Conservation (phyloP, 805 yeast species). For the Candida cerambycidarum region DNA sequence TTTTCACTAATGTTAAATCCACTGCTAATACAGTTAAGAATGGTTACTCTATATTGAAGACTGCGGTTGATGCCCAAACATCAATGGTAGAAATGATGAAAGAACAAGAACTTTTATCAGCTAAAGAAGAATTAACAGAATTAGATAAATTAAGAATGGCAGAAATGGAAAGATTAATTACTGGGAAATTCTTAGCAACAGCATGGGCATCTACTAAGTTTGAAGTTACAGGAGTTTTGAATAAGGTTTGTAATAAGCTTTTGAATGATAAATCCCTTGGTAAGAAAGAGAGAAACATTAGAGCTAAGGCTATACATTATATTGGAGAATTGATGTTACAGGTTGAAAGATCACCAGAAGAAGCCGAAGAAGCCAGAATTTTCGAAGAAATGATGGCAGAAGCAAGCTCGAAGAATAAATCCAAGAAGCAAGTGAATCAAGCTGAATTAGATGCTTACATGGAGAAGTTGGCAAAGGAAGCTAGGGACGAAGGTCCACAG, state of each 20-base stretch:
- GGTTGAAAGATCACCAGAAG: slow-evolving; percentile 77
- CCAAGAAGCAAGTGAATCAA: slow-evolving; percentile 21
- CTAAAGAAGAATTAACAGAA: slow-evolving; percentile 31
- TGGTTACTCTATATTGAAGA: slow-evolving; percentile 75
- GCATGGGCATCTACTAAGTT: slow-evolving; percentile 94
- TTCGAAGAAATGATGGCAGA: slow-evolving; percentile 93
- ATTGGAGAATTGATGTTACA: slow-evolving; percentile 69
- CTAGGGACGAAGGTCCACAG: slow-evolving; percentile 1
- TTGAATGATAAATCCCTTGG: slow-evolving; percentile 59
- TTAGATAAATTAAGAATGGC: slow-evolving; percentile 45
- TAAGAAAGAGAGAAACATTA: slow-evolving; percentile 58
- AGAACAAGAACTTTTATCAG: slow-evolving; percentile 53
- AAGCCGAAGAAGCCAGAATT: slow-evolving; percentile 86
- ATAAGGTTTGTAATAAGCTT: slow-evolving; percentile 56
- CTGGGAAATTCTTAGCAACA: slow-evolving; percentile 88
- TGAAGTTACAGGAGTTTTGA: slow-evolving; percentile 87
- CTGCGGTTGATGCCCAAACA: slow-evolving; percentile 85
- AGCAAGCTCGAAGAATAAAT: slow-evolving; percentile 58
- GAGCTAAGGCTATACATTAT: slow-evolving; percentile 76
- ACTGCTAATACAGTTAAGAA: slow-evolving; percentile 82
- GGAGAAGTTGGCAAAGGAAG: slow-evolving; percentile 18
- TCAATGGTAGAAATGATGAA: slow-evolving; percentile 67
- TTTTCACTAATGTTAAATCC: slow-evolving; percentile 77
- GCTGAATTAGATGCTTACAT: slow-evolving; percentile 23
- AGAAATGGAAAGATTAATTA: slow-evolving; percentile 75